Base-by-base conservation (phyloP, 2,329 filamentous ascomycete species). In the Coleophoma cylindrospora region DNA sequence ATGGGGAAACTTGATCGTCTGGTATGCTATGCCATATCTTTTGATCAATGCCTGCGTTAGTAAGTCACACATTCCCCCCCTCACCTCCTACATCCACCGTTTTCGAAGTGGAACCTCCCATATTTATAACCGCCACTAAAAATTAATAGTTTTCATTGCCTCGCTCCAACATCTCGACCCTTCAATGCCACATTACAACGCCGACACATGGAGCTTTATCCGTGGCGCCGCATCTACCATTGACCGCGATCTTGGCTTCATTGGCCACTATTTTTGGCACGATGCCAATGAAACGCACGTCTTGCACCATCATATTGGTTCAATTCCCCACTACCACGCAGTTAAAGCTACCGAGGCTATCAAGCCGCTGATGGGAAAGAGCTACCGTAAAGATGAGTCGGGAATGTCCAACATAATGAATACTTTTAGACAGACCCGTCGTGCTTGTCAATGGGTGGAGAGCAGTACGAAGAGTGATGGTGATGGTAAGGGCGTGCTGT, bases 261-360 rank as follows among this genome's bases (percentile, higher is more conserved):
- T 85, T 51, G 81, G 80, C 34, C 71, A 72, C 10, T 73, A 83
- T 64, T 67, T 86, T 53, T 82, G 85, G 71, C 82, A 85, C 65
- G 75, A 76, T 55, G 83, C 83, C 61, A 80, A 83, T 43, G 79
- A 81, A 53, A 76, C 75, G 49, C 81, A 84, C 58, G 80, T 84
- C 2, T 69, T 83, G 10, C 80, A 84, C 65, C 81, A 85, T 57
- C 67, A 80, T 13, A 78, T 81, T 65, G 74, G 79, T 67, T 74
- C 67, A 57, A 81, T 82, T 37, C 79, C 79, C 5, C 80, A 81
- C 62, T 83, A 83, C 67, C 68, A 79, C 55, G 77, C 77, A 17
- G 70, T 74, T 48, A 73, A 79, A 61, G 79, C 79, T 10, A 78
- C 77, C 15, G 67, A 74, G 50, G 76, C 78, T 13, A 76, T 83